These are phyloP conservation scores for Leishmania gerbilli DNA, from an alignment of 208 protist species.

Conservation along the genomic window DNA sequence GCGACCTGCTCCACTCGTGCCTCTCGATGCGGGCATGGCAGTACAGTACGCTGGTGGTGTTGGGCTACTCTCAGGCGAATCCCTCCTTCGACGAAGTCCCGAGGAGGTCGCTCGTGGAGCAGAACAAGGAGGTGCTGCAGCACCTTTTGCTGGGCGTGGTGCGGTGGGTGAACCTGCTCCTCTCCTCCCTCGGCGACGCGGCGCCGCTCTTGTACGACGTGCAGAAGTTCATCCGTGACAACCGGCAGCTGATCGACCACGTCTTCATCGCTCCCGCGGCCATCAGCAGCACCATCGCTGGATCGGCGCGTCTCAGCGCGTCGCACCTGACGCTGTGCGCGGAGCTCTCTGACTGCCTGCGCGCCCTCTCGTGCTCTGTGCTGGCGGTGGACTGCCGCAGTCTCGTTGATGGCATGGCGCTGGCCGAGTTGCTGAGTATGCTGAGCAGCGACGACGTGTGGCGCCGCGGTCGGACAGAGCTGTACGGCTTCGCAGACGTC, in stretches of 20 bases:
- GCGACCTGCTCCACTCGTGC: constrained; percentile 52
- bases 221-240: constrained; percentile 60
- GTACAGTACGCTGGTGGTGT: constrained; percentile 52
- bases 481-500: constrained; percentile 17
- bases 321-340: constrained; percentile 54
- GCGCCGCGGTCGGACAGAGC: constrained; percentile 21
- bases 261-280: constrained; percentile 42
- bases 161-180: constrained; percentile 72
- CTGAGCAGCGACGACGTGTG: constrained; percentile 32
- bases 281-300: constrained; percentile 16
- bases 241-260: constrained; percentile 66
- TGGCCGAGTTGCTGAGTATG: constrained; percentile 53
- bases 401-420: constrained; percentile 54
- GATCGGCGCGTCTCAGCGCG: constrained; percentile 33
- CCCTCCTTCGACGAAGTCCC: constrained; percentile 15
- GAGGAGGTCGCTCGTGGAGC: constrained; percentile 37
- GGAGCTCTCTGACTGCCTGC: constrained; percentile 63
- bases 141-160: constrained; percentile 51
- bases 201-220: constrained; percentile 45
- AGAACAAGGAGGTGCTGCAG: constrained; percentile 68
- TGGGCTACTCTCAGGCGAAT: constrained; percentile 44
- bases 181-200: constrained; percentile 56
- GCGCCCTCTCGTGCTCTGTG: constrained; percentile 50
- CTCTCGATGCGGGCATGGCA: constrained; percentile 70
- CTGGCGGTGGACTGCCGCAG: constrained; percentile 63